Conservation (phyloP, 805 yeast species). For the Saccharomyces jurei region DNA sequence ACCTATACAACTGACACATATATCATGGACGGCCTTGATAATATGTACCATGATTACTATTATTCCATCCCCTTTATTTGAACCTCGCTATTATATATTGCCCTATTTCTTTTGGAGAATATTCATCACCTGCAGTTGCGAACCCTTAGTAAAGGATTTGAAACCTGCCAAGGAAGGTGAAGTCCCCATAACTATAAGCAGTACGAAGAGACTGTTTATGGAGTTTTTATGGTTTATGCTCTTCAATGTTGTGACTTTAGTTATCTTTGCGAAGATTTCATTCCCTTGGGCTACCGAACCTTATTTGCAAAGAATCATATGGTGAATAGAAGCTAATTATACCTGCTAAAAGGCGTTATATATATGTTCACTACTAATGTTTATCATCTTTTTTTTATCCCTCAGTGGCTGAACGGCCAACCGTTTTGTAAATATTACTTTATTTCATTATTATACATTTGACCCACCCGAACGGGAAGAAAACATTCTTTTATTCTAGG, state of each 20-base stretch:
- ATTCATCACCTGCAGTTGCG: slow-evolving; percentile 34
- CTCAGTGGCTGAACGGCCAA: background rate
- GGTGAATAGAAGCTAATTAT: slow-evolving; percentile 41
- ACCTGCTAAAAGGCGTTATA: background rate
- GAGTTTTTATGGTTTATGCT: slow-evolving; percentile 59
- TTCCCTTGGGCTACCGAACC: slow-evolving; percentile 64
- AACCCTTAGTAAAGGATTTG: slow-evolving; percentile 28
- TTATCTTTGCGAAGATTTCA: slow-evolving; percentile 51
- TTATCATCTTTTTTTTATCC: background rate
- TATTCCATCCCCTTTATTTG: slow-evolving; percentile 86
- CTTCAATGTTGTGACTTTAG: slow-evolving; percentile 46
- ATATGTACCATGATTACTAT: slow-evolving; percentile 52
- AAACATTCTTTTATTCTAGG: background rate
- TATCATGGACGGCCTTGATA: slow-evolving; percentile 44
- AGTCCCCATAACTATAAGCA: slow-evolving; percentile 13
- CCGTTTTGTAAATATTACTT: background rate
- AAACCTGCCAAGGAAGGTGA: slow-evolving; percentile 12
- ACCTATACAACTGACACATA: slow-evolving; percentile 37
- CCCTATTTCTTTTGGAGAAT: slow-evolving; percentile 75
- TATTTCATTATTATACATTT: background rate
- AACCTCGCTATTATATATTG: slow-evolving; percentile 83
- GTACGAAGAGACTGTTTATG: slow-evolving; percentile 32
- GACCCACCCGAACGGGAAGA: background rate
- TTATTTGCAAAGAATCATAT: slow-evolving; percentile 69
- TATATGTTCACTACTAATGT: background rate